Base-by-base conservation (phyloP, 2,329 filamentous ascomycete genomes). In the Cladosporium phlei region DNA sequence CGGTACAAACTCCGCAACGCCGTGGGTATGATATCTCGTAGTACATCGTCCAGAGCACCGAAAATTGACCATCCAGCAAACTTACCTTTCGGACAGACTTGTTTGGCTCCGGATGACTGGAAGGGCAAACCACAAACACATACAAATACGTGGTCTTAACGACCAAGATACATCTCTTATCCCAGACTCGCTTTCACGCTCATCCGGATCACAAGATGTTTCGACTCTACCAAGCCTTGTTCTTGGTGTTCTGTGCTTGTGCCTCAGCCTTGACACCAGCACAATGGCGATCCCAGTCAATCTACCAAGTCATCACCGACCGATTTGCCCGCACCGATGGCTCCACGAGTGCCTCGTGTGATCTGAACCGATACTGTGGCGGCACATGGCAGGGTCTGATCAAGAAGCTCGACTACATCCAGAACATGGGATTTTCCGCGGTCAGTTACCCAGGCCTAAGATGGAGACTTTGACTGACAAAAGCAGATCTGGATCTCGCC, bases 271-370 rank as follows among this genome's bases (percentile, higher is more conserved):
- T 59, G n/a, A 49, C 51, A 17, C 33, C 52, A 19, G 58, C 57
- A 5, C 55, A 69, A 35, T 71, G 69, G 68, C 57, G 66, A 22
- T 59, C 55, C 17, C 53, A 60, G 38, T 64, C 61, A 11, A 79
- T 80, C 46, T 81, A 81, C 59, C 78, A 79, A 63, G 71, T 75
- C 25, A 62, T 82, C 53, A 79, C 77, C 2, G 77, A 80, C 55
- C 74, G 78, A 1, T 72, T 77, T 49, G 77, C 75, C 4, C 70
- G 71, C 5, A 70, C 64, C 3, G 66, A 69, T 52, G 73, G 71
- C 17, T 70, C 66, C 3, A 70, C 65, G 5, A 70, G 71, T 17
- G 66, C 62, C 14, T 49, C 65, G 1, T 77, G 75, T 55, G 64
- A 71, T 43, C 55, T 65, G 8, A 39, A 37, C 27, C 27, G 19